Base-by-base conservation (phyloP, 768 basidiomycete genomes). In the Mycena polygramma region DNA sequence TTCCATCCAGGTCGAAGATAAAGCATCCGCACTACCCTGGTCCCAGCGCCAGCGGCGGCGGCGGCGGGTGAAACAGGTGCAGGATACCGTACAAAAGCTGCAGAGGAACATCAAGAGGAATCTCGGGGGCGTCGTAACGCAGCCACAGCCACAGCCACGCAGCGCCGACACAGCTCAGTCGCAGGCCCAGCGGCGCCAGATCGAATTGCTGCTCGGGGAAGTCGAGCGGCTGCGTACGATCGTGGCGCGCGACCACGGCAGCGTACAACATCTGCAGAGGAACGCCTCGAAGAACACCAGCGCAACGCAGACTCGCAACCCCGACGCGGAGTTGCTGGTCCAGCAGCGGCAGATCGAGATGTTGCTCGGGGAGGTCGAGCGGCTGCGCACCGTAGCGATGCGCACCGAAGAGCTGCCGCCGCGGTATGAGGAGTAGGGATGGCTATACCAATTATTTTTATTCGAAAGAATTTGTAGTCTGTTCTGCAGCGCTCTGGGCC, bases 311-410 rank as follows among this genome's bases (percentile, higher is more conserved):
- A 6, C 36, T 24, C n/a, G 13, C 14, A 26, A 17, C 62, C 14
- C 3, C 7, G 8, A 22, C 24, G 30, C 62, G 15, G 26, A 63
- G 62, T 14, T 54, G 0, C 52, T 15, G 62, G n/a, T 26, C n/a
- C 62, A 63, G 62, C 51, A 54, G 62, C 37, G 24, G 52, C 62
- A 54, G 62, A 63, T 62, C 35, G 60, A 39, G 20, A 37, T 51
- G 48, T 7, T 63, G 37, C n/a, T 63, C 3, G 52, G 24, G 9
- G 62, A 63, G 52, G 62, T 63, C 22, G 62, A n/a, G 52, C 62
- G 52, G 3, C 26, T 63, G 39, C 62, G 62, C 22, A 30, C 30
- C 30, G 62, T 63, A 14, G 62, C 54, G 19, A 39, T 41, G 26
- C 36, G 26, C 22, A 30, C 30, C 30, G 62, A 63, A 17, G 51